Evolutionary conservation across 1,284 basidiomycete species (phyloP), one percentile per base, ranked within the genome.

Genomic region (Heliocybe sulcata): DNA sequence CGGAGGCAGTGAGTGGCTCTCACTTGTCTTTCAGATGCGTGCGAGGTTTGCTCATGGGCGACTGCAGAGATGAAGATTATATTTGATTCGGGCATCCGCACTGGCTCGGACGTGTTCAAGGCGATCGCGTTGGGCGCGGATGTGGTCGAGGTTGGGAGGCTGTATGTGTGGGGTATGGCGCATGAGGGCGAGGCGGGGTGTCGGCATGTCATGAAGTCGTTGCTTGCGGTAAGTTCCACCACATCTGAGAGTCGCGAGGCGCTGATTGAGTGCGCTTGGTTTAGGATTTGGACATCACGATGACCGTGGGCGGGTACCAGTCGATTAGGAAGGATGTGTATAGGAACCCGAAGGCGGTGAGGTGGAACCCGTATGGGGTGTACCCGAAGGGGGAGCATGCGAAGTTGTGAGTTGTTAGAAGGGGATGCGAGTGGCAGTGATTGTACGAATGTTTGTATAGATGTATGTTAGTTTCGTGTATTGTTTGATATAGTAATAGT

Each of bases 21-120:
- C 35, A 33, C 25, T 42, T 31, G 33, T 42, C 22, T 47, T 52
- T 2, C 42, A 35, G 27, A 6, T 29, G 22, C 12, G 20, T 25
- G 3, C 22, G 45, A 20, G 29, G n/a, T 2, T 25, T 48, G n/a
- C 38, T 26, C 19, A 54, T 25, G 27, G 14, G 8, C n/a, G 9
- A 12, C 27, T 3, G 19, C 60, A 78, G 77, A 77, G 57, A 74
- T 83, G 69, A 80, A 76, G 1, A 76, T 85, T 57, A 69, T 84
- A 25, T 84, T 83, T 63, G 83, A 85, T 64, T 82, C 79, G 19
- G 80, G 81, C 2, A 70, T 83, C 35, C 72, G 82, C 45, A 78
- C 76, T 11, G 81, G 77, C 11, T 64, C 78, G 16, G 82, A 84
- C 60, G 70, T 81, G 20, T 80, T 83, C 69, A 83, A 84, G 68